Percentiles rank a stretch among this genome's conserved stretches.
Evolutionary conservation across 768 basidiomycete genomes (phyloP).

Genomic region (Agaricus sinodeliciosus): DNA sequence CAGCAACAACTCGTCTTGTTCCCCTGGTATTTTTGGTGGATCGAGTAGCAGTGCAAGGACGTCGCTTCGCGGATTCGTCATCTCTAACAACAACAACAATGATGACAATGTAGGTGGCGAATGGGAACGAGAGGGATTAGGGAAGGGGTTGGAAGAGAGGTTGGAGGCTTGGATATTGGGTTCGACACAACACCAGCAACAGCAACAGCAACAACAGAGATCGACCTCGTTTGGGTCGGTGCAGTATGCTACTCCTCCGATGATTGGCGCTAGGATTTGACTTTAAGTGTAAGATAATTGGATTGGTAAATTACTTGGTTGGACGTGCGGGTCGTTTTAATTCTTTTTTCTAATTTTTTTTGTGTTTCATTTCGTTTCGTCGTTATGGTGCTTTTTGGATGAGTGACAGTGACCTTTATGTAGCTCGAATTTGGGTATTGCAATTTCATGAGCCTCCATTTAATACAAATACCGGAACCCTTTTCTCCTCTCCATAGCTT

Average conservation of each 20-base stretch:
- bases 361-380: no score
- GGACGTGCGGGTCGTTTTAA: no score
- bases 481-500: constrained; percentile 49
- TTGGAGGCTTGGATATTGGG: constrained; percentile 36
- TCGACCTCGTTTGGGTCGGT: no score
- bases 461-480: constrained; percentile 55
- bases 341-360: no score
- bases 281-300: no score
- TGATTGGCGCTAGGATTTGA: no score
- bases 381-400: no score
- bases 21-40: constrained; percentile 5
- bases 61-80: background rate
- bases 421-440: no score
- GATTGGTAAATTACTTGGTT: no score
- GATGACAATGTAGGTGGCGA: constrained; percentile 69
- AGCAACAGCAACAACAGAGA: background rate
- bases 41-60: background rate
- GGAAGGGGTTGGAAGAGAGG: constrained; percentile 76
- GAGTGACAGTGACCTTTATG: no score
- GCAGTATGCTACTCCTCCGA: no score
- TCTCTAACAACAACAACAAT: constrained; percentile 17
- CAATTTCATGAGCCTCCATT: constrained; percentile 8
- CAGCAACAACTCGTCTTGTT: no score
- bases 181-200: background rate
- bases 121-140: constrained; percentile 83